Base-by-base conservation (phyloP, 371 early-diverging fungal genomes). In the Phascolomyces articulosus region DNA sequence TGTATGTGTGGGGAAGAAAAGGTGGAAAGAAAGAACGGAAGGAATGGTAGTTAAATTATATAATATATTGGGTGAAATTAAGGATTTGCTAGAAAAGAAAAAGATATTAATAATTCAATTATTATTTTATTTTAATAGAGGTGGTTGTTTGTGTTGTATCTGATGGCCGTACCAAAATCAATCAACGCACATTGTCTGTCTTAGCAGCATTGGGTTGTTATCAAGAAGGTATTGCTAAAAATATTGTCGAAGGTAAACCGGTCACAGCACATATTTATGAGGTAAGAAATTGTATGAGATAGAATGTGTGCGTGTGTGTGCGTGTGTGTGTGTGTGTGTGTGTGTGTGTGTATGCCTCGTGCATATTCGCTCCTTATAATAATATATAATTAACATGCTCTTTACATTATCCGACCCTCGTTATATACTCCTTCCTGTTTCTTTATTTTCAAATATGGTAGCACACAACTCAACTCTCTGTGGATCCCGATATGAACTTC, bases 111-210 rank as follows among this genome's bases (percentile, higher is more conserved):
- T n/a, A n/a, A n/a, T n/a, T n/a, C n/a, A n/a, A n/a, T n/a, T n/a
- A n/a, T n/a, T n/a, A n/a, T n/a, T n/a, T n/a, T n/a, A n/a, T n/a
- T n/a, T n/a, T n/a, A n/a, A n/a, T n/a, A n/a, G n/a, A 96, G 69
- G 90, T 95, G 4, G 92, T 94, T n/a, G 93, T 97, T 38, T 96
- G 96, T 69, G 87, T 95, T 62, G 92, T 93, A 28, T 87, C 94
- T 6, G 91, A 87, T 63, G 89, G 87, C 58, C 83, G 87, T 67
- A 74, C 75, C 6, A 83, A 84, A 73, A 85, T 91, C 62, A 82
- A 92, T 70, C 80, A 84, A 24, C 85, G 88, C 53, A 86, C 87
- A 11, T 74, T 93, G 41, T 86, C 87, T 58, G 83, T 90, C 20
- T 82, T 94, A 54, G 91, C 90, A 24, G 73, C 91, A 29, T 80